Evolutionary conservation across 1,284 basidiomycete species (phyloP), one percentile per base, ranked within the genome.

Genomic region (Trametes versicolor): DNA sequence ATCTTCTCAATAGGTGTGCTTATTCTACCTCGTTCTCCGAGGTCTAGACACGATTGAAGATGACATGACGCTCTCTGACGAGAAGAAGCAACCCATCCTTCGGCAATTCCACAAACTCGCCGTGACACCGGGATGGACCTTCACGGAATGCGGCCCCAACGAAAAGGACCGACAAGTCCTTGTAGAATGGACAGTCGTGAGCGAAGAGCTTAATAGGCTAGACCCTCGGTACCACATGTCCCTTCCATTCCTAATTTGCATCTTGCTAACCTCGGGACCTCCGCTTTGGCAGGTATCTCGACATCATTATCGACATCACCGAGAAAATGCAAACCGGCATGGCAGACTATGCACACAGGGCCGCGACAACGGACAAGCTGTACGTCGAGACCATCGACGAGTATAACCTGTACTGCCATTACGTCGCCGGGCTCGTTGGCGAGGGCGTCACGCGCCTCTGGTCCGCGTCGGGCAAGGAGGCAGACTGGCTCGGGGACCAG

Each of bases 341-440:
- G 98, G 96, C 97, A 36, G 95, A 97, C 78, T 99, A 94, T 76
- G 90, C 94, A 2, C 92, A 95, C 74, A 88, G 91, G 71, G 91
- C 94, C 6, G 92, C 89, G 1, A 87, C 87, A 15, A 88, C 89
- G 4, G 84, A 87, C 57, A 82, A 85, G 49, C 85, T 91, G 57
- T 92, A 92, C 75, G 83, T 97, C 65, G 85, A 88, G 62, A 89
- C 90, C 12, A 81, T 95, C 67, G 82, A 87, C 51, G 96, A 98
- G 72, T 98, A 97, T 79, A 96, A 99, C 77, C 85, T 99, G 13
- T 99, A 99, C 82, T 99, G 98, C 77, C 97, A 99, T 80, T 99
- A 98, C 77, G 98, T 99, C 68, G 98, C 97, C 3, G 98, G 97
- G 2, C 89, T 99, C 62, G 97, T 99, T 66, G 98, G 97, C 58